phyloP scores from a whole-genome alignment of 768 basidiomycete genomes.

The Suillus placidus region DNA sequence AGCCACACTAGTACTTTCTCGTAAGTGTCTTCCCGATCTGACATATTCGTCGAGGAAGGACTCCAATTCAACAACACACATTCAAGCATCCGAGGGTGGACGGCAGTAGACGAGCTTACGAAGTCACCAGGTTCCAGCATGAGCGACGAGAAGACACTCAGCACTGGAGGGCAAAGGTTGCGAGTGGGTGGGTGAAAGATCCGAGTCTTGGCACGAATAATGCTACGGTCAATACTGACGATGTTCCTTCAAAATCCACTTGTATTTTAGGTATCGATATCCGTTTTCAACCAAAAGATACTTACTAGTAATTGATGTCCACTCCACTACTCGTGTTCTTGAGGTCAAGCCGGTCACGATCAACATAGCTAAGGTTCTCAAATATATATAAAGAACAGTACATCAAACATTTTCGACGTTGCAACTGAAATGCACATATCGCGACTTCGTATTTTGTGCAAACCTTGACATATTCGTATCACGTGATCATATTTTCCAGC shows the following conservation, averaged over 20 bases:
- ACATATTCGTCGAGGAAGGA: neutral
- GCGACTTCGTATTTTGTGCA: no score
- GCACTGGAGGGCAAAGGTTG: neutral
- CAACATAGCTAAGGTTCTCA: neutral
- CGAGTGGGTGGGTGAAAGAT: neutral
- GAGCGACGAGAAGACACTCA: slow-evolving; percentile 10
- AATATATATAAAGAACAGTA: no score
- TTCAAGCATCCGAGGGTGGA: neutral
- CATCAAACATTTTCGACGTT: no score
- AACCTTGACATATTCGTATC: neutral
- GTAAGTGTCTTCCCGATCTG: neutral
- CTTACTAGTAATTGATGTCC: neutral
- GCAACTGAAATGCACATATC: no score
- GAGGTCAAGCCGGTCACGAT: neutral
- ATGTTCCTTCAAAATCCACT: neutral
- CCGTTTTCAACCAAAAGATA: neutral
- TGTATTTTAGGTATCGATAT: neutral
- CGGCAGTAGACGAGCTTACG: slow-evolving; percentile 3
- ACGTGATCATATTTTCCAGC: neutral
- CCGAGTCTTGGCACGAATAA: neutral
- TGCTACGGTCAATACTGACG: neutral
- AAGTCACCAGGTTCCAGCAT: neutral
- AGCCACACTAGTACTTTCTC: slow-evolving; percentile 1
- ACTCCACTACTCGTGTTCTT: neutral
- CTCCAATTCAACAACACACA: slow-evolving; percentile 6